These are phyloP conservation scores for Vitis riparia DNA, from an alignment of 164 flowering plant genomes.

Conservation along the genomic window DNA sequence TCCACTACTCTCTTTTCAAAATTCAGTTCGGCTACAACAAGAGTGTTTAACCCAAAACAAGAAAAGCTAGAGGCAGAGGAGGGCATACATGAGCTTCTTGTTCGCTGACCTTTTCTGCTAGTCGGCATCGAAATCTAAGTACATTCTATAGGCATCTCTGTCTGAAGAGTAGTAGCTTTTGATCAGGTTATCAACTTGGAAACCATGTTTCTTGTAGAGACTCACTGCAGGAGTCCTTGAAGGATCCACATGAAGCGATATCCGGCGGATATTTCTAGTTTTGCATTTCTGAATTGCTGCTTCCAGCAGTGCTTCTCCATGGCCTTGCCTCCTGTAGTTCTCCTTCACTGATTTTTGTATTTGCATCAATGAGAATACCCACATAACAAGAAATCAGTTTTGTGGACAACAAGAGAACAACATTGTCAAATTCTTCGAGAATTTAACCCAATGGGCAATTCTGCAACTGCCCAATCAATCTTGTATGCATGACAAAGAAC, in stretches of 20 bases:
- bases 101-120: not conserved
- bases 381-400: not conserved
- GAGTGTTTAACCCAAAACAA: not conserved
- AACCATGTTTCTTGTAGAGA: conserved; percentile 81
- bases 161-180: conserved; percentile 69
- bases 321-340: conserved; percentile 61
- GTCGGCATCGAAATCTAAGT: conserved; percentile 45
- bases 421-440: too few relatives aligned
- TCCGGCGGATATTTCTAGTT: conserved; percentile 52
- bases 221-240: conserved; percentile 56
- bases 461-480: not conserved
- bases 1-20: too few relatives aligned
- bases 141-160: conserved; percentile 89
- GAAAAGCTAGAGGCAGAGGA: too few relatives aligned
- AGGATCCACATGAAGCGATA: conserved; percentile 88
- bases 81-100: too few relatives aligned
- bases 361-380: not conserved
- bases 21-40: too few relatives aligned
- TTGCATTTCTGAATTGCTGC: conserved; percentile 80
- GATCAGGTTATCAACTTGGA: conserved; percentile 57
- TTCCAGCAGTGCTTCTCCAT: conserved; percentile 73
- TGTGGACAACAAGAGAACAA: too few relatives aligned
- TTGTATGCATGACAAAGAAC: too few relatives aligned
- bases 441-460: not conserved
- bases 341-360: conserved; percentile 59